Conservation (phyloP, 164 flowering plant genomes). For the Euptelea pleiosperma region DNA sequence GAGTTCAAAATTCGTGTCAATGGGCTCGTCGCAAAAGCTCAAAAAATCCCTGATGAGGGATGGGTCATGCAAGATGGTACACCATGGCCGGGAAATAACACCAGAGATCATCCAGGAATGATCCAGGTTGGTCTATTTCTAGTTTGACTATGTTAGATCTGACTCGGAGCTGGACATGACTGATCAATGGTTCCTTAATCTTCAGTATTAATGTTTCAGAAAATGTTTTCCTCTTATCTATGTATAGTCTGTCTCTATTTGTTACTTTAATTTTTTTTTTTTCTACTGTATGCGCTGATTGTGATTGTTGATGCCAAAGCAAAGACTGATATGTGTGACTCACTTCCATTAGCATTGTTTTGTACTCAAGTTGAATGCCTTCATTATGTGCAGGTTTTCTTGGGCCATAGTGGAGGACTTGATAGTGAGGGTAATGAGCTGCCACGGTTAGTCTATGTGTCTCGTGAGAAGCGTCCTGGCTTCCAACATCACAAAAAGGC, state of each 20-base stretch:
- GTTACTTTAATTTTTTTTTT: neutral
- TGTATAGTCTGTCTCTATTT: too few relatives aligned
- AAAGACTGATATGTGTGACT: neutral
- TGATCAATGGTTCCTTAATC: neutral
- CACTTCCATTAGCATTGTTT: neutral
- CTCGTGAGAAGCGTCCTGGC: slow-evolving; percentile 61
- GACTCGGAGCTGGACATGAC: neutral
- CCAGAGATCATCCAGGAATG: slow-evolving; percentile 67
- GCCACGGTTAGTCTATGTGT: slow-evolving; percentile 54
- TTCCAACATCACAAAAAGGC: slow-evolving; percentile 63
- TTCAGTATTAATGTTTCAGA: neutral
- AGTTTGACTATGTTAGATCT: slow-evolving; percentile 1
- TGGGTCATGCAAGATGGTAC: slow-evolving; percentile 69
- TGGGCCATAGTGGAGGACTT: slow-evolving; percentile 47
- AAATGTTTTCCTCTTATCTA: too few relatives aligned
- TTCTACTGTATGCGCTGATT: neutral
- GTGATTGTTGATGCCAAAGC: neutral
- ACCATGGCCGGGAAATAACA: slow-evolving; percentile 63
- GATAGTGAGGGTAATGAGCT: slow-evolving; percentile 48
- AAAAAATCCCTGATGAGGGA: slow-evolving; percentile 54
- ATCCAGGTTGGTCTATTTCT: slow-evolving; percentile 41
- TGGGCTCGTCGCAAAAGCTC: slow-evolving; percentile 45
- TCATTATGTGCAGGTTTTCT: slow-evolving; percentile 37
- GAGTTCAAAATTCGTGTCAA: slow-evolving; percentile 56
- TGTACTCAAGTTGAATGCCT: neutral